Conservation (phyloP, 495 filamentous ascomycete species). For the Hypoxylon crocopeplum region DNA sequence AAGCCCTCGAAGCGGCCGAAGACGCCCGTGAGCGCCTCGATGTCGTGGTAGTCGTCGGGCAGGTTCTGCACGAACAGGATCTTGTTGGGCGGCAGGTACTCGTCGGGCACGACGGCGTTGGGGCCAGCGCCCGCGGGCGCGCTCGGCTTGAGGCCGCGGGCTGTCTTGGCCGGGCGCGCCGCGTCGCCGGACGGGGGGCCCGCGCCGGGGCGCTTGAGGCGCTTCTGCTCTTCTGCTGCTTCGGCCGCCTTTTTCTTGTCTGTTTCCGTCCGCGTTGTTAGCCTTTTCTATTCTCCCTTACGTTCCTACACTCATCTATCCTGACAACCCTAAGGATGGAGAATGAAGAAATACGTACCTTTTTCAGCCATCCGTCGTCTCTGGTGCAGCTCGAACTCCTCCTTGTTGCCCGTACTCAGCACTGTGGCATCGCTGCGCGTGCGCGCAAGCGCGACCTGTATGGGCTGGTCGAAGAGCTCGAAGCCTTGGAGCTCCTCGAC, state of each 20-base stretch:
- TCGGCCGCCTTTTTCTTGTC: constrained; percentile 92
- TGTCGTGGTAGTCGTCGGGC: constrained; percentile 83
- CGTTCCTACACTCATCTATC: background rate
- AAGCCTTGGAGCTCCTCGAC: constrained; percentile 93
- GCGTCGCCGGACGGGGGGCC: constrained; percentile 56
- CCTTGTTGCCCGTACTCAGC: constrained; percentile 68
- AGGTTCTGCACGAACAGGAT: constrained; percentile 95
- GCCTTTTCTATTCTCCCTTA: background rate
- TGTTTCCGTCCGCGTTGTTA: constrained; percentile 41
- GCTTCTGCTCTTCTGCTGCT: constrained; percentile 80
- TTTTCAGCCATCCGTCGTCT: constrained; percentile 86
- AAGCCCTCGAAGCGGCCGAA: constrained; percentile 95
- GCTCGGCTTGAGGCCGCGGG: constrained; percentile 82
- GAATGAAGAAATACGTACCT: constrained; percentile 57
- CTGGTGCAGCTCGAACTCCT: constrained; percentile 90
- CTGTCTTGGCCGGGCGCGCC: constrained; percentile 73
- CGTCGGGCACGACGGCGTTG: constrained; percentile 85
- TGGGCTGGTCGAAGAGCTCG: constrained; percentile 91
- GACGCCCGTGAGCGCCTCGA: constrained; percentile 77
- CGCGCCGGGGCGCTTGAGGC: constrained; percentile 75
- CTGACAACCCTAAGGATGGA: background rate
- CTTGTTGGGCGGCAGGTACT: constrained; percentile 97
- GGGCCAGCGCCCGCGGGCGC: constrained; percentile 44
- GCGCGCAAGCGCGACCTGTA: constrained; percentile 84
- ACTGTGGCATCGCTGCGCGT: constrained; percentile 91